phyloP scores from a whole-genome alignment of 1,284 basidiomycete species.

The Phlebopus sp. region DNA sequence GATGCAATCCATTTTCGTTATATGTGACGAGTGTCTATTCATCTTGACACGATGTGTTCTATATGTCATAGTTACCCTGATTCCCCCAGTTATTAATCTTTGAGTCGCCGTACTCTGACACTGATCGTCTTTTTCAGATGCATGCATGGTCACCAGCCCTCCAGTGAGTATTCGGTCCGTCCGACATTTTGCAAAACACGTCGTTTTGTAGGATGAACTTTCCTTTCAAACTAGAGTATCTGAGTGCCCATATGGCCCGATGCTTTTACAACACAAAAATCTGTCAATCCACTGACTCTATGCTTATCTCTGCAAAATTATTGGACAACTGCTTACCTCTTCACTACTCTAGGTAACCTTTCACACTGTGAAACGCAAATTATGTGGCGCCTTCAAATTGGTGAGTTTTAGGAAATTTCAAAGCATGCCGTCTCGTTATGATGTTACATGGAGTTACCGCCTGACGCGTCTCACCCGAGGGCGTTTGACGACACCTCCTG shows the following conservation, averaged over 20 bases:
- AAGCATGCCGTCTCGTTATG: neutral
- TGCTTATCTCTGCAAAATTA: conserved; percentile 9
- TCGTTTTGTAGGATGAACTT: conserved; percentile 50
- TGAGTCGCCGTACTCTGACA: conserved; percentile 9
- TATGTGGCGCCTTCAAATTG: neutral
- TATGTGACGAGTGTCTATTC: conserved; percentile 44
- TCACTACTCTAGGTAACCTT: conserved; percentile 2
- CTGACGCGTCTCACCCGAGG: conserved; percentile 16
- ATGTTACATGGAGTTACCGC: conserved; percentile 39
- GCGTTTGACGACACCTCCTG: conserved; percentile 23
- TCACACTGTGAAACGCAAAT: neutral
- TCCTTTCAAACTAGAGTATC: conserved; percentile 87
- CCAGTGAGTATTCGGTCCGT: neutral
- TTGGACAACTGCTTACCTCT: conserved; percentile 8
- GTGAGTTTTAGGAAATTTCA: conserved; percentile 9
- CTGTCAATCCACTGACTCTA: conserved; percentile 63
- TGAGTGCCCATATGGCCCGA: conserved; percentile 61
- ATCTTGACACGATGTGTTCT: conserved; percentile 40
- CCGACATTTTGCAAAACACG: conserved; percentile 4
- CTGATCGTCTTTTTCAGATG: conserved; percentile 13
- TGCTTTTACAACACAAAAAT: conserved; percentile 55
- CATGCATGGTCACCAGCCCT: neutral
- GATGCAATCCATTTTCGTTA: conserved; percentile 55
- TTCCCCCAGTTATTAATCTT: conserved; percentile 34
- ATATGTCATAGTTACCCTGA: conserved; percentile 91